Percentiles rank a stretch among this genome's conserved stretches.
phyloP scores from a whole-genome alignment of 2,329 filamentous ascomycete species.

The Aspergillus amoenus region DNA sequence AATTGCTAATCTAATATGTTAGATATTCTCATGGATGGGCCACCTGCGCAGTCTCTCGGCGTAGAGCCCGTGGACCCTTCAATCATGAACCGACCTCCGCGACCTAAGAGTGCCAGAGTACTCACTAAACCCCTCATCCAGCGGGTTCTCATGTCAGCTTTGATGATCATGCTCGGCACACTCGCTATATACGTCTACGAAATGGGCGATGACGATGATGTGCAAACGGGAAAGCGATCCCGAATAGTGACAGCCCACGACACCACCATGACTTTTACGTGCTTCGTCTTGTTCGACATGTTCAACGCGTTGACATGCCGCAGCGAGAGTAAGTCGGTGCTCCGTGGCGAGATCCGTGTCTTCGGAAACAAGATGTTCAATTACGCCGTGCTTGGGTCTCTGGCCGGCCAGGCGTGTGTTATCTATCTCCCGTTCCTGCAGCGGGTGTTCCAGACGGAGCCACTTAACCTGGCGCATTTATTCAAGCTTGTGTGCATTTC shows the following conservation, averaged over 20 bases:
- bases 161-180: constrained; percentile 89
- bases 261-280: constrained; percentile 99
- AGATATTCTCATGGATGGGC: constrained; percentile 99
- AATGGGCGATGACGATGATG: constrained; percentile 69
- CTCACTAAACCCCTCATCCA: constrained; percentile 80
- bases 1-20: constrained; percentile 24
- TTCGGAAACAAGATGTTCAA: constrained; percentile 94
- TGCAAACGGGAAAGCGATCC: constrained; percentile 38
- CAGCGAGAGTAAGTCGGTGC: constrained; percentile 83
- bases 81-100: constrained; percentile 88
- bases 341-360: constrained; percentile 79
- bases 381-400: constrained; percentile 82
- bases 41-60: constrained; percentile 92
- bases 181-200: constrained; percentile 88
- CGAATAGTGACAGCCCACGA: constrained; percentile 82
- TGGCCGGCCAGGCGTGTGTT: constrained; percentile 83
- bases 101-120: constrained; percentile 82
- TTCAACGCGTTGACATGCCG: constrained; percentile 96
- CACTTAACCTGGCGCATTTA: constrained; percentile 71
- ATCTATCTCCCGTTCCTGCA: constrained; percentile 95
- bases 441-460: constrained; percentile 93
- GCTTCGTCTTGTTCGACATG: constrained; percentile 99
- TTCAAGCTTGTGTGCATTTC: constrained; percentile 70
- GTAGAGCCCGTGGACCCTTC: constrained; percentile 93
- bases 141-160: constrained; percentile 81